Evolutionary conservation across 2,329 filamentous ascomycete species (phyloP).

Genomic region (Elsinoe necatrix): DNA sequence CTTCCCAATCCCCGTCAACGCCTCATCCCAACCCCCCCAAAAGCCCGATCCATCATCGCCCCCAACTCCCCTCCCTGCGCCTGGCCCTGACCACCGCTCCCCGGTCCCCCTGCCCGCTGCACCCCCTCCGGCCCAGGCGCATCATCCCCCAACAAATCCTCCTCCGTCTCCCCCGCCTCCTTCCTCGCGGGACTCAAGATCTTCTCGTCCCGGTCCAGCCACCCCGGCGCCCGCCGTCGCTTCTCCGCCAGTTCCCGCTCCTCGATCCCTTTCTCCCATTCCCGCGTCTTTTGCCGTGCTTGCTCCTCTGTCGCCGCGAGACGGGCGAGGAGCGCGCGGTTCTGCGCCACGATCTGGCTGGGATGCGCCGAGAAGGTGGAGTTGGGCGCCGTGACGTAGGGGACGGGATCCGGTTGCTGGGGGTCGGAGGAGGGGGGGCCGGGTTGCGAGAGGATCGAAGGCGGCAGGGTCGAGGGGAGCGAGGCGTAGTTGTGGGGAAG

Average conservation of each 20-base stretch:
- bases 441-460: constrained; percentile 50
- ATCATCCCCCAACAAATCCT: constrained; percentile 13
- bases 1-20: too few species aligned
- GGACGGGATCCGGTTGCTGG: constrained; percentile 35
- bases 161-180: constrained; percentile 10
- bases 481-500: constrained; percentile 92
- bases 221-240: constrained; percentile 68
- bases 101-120: constrained; percentile 19
- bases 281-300: constrained; percentile 56
- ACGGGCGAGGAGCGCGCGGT: constrained; percentile 67
- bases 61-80: constrained; percentile 27
- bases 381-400: constrained; percentile 69
- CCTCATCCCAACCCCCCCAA: constrained; percentile 25
- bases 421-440: constrained; percentile 21
- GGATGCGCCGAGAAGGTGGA: constrained; percentile 74
- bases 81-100: too few species aligned
- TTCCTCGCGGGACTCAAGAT: constrained; percentile 58
- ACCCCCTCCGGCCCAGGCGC: neutral
- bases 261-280: constrained; percentile 59
- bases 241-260: constrained; percentile 69
- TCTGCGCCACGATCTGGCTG: constrained; percentile 74
- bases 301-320: constrained; percentile 63
- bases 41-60: constrained; percentile 30
- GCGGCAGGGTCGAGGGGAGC: constrained; percentile 77
- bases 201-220: constrained; percentile 65